phyloP scores from a whole-genome alignment of 1,284 basidiomycete species.

The Naganishia liquefaciens region DNA sequence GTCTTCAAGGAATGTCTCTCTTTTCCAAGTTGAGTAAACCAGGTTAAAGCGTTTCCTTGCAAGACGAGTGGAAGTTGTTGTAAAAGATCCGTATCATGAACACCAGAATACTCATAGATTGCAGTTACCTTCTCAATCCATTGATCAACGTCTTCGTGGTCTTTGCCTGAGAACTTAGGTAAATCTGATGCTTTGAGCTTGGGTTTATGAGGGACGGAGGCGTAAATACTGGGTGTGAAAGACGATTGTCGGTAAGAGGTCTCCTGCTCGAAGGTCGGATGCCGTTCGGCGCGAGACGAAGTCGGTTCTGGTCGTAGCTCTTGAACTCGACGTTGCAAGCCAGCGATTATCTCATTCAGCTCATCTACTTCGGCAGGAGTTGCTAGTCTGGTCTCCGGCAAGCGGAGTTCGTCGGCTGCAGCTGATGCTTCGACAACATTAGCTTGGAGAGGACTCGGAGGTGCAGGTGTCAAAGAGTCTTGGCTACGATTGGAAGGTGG shows the following conservation, averaged over 20 bases:
- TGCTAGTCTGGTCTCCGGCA: background rate
- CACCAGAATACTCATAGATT: conserved; percentile 25
- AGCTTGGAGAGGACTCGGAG: background rate
- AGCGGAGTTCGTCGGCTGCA: background rate
- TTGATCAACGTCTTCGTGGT: conserved; percentile 28
- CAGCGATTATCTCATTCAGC: conserved; percentile 5
- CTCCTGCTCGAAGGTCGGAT: background rate
- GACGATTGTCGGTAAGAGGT: background rate
- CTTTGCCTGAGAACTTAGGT: conserved; percentile 13
- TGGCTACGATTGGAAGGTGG: no score
- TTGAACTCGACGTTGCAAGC: background rate
- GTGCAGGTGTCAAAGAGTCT: no score
- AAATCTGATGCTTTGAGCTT: conserved; percentile 30
- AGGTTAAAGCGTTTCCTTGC: conserved; percentile 23
- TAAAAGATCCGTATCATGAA: conserved; percentile 14
- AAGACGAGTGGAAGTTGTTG: conserved; percentile 20
- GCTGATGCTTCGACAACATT: no score
- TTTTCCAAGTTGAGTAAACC: conserved; percentile 26
- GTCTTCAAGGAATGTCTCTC: conserved; percentile 2
- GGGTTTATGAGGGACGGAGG: background rate
- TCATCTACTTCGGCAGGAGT: background rate
- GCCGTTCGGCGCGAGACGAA: background rate
- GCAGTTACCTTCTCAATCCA: conserved; percentile 30
- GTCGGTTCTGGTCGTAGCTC: background rate
- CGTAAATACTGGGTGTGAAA: background rate